Percentiles rank a stretch among this genome's conserved stretches.
Conservation (phyloP, 805 yeast genomes). For the Candida berthetii region DNA sequence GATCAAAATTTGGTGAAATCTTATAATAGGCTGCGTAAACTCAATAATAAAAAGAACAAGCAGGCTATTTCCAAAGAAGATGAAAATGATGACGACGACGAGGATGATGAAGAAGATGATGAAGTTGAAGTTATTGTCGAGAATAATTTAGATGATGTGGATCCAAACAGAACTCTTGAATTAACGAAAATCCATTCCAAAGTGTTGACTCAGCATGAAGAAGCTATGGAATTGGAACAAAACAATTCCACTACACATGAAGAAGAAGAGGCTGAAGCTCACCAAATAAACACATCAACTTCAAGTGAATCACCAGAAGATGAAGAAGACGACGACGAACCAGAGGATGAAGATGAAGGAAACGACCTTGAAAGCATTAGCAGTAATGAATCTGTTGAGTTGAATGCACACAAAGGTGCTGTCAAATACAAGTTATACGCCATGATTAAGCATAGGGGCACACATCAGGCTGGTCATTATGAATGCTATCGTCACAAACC, state of each 20-base stretch:
- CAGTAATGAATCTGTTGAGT: constrained; percentile 5
- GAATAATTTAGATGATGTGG: constrained; percentile 33
- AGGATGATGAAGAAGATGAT: constrained; percentile 44
- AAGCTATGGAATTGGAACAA: constrained; percentile 6
- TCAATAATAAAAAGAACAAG: constrained; percentile 1
- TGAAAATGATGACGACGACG: constrained; percentile 12
- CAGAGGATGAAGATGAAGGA: constrained; percentile 17
- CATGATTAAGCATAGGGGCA: constrained; percentile 79
- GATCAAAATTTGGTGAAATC: constrained; percentile 28
- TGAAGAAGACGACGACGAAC: constrained; percentile 8
- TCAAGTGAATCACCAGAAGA: constrained; percentile 9
- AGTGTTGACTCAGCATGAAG: constrained; percentile 15
- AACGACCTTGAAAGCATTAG: constrained; percentile 3
- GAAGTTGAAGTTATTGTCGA: constrained; percentile 39
- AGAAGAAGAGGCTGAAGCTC: constrained; percentile 16
- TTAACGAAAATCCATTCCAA: constrained; percentile 17
- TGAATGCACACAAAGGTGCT: constrained; percentile 20
- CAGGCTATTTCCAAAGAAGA: constrained; percentile 8
- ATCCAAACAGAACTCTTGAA: constrained; percentile 16
- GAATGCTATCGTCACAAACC: constrained; percentile 84
- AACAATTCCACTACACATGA: too few relatives aligned
- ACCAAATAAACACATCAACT: neutral
- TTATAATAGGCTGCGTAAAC: constrained; percentile 6
- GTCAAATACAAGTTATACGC: constrained; percentile 59
- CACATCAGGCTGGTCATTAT: constrained; percentile 86